Base-by-base conservation (phyloP, 2,329 filamentous ascomycete genomes). In the Clonostachys byssicola region DNA sequence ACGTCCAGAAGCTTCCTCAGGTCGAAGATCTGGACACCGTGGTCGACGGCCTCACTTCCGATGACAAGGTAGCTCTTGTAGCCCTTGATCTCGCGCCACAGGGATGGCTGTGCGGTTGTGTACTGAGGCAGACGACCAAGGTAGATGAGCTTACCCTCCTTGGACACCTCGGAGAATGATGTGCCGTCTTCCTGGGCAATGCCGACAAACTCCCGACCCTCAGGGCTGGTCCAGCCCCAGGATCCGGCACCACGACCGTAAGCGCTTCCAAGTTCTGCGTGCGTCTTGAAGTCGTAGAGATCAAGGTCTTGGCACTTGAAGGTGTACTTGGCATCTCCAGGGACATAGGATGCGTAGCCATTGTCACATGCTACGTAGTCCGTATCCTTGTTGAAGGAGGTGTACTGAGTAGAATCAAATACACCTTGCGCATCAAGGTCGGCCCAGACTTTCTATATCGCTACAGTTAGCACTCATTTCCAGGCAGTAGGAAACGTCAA, bases 1-100 rank as follows among this genome's bases (percentile, higher is more conserved):
- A 65, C 41, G 65, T 63, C 34, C 70, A 72, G 59, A 10, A 66
- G 56, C 45, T 73, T 10, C 52, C 66, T 74, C 75, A 81, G 71
- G 56, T 84, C 80, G 50, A 84, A 84, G 56, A 83, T 75, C 58
- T 84, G 80, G 34, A 84, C 70, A 33, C 76, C 75, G 55, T 83
- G 79, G 45, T 64, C 59, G n/a, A 56, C 54, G 2, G 74, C 72
- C 52, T 68, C 65, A 46, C 57, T 62, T 18, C 65, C 65, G 13
- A 68, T 65, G 45, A 67, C 53, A 49, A 61, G 53, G 52, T 57
- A 62, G 51, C 60, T 52, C 43, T 56, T 57, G 56, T 57, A 67
- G 2, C 62, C 55, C 16, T 59, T 57, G 45, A 68, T 67, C 51
- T 68, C 66, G 12, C 62, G 57, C 66, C 65, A 68, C 14, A 39